Conservation (phyloP, 129 eudicot species). For the Dittrichia graveolens region DNA sequence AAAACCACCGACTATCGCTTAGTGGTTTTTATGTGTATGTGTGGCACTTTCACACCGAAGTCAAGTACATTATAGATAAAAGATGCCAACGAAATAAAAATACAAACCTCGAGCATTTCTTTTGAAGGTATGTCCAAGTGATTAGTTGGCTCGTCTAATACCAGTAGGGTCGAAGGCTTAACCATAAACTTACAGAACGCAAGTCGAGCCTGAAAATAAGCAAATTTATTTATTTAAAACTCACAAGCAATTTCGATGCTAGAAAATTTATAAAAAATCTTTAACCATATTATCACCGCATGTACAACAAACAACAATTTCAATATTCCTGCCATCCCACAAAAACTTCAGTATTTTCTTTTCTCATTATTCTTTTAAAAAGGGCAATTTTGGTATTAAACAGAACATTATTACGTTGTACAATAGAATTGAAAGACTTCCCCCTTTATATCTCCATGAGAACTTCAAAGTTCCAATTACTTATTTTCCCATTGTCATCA, state of each 20-base stretch:
- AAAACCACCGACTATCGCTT: background rate
- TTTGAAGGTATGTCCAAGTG: constrained; percentile 89
- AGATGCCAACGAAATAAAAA: constrained; percentile 1
- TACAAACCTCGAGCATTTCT: constrained; percentile 39
- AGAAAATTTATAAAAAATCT: background rate
- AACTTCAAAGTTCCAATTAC: background rate
- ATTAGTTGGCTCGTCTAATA: constrained; percentile 94
- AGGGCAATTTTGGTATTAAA: too few species aligned
- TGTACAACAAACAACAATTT: background rate
- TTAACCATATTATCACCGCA: background rate
- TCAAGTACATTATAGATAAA: background rate
- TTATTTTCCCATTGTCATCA: background rate
- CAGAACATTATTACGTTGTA: too few species aligned
- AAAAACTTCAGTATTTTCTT: background rate
- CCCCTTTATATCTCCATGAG: too few species aligned
- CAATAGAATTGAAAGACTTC: too few species aligned
- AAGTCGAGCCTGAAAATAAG: constrained; percentile 69
- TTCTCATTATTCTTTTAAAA: too few species aligned
- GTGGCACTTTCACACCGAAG: background rate
- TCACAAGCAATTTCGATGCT: background rate
- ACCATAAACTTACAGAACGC: constrained; percentile 99
- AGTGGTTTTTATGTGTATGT: background rate
- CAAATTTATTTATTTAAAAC: background rate
- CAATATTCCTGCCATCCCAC: background rate
- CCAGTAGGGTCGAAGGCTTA: constrained; percentile 84